phyloP scores from a whole-genome alignment of 805 yeast species.

The Sugiyamaella americana region DNA sequence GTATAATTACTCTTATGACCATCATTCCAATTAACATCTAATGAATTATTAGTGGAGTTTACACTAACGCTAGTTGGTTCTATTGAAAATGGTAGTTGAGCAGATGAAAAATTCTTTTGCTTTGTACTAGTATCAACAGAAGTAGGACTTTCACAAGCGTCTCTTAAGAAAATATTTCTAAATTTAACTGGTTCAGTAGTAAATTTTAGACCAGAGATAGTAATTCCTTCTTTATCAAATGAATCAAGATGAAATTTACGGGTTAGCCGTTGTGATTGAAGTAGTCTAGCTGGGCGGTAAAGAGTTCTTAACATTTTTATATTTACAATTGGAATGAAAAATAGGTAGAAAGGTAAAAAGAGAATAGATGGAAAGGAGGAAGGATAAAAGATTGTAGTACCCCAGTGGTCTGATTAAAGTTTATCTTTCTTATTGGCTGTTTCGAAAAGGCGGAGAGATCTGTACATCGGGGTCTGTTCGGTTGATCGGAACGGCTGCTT shows the following conservation, averaged over 20 bases:
- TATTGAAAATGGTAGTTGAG: slow-evolving; percentile 26
- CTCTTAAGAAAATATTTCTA: slow-evolving; percentile 48
- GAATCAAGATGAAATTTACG: slow-evolving; percentile 14
- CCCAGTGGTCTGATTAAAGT: too few species aligned
- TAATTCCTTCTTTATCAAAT: slow-evolving; percentile 10
- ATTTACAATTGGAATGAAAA: too few species aligned
- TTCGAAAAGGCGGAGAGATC: too few species aligned
- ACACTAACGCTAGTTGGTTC: background rate
- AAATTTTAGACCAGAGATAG: slow-evolving; percentile 12
- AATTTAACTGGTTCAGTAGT: slow-evolving; percentile 13
- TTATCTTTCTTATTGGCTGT: too few species aligned
- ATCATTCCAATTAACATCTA: slow-evolving; percentile 46
- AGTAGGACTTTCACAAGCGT: slow-evolving; percentile 45
- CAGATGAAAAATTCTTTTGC: slow-evolving; percentile 62
- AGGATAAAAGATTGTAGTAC: too few species aligned
- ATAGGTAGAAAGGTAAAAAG: too few species aligned
- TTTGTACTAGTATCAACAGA: slow-evolving; percentile 51
- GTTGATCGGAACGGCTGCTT: too few species aligned
- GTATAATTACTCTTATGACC: slow-evolving; percentile 42
- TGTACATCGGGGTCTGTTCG: too few species aligned
- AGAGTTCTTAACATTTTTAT: too few species aligned
- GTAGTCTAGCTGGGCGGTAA: too few species aligned
- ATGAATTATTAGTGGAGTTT: slow-evolving; percentile 7
- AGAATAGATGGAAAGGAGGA: too few species aligned
- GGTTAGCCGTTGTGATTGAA: background rate